These are phyloP conservation scores for Porcisia hertigi DNA, from an alignment of 208 protist species.

Conservation along the genomic window DNA sequence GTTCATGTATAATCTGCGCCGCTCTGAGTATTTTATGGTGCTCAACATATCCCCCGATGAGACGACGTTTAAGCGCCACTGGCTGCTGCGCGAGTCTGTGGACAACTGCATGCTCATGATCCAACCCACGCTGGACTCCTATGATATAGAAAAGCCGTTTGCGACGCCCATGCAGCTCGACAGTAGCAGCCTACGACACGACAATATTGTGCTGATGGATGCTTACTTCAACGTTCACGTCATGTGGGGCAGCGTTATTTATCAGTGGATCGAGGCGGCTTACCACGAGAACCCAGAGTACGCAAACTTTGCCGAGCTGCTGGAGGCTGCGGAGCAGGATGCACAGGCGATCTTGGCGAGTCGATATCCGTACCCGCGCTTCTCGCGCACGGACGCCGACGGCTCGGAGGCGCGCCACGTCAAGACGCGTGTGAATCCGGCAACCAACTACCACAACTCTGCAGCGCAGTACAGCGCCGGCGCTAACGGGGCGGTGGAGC, in stretches of 20 bases:
- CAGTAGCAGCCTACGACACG: conserved; percentile 80
- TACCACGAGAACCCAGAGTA: conserved; percentile 92
- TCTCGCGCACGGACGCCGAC: conserved; percentile 86
- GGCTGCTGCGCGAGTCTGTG: conserved; percentile 94
- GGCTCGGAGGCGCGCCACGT: conserved; percentile 85
- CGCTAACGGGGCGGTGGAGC: conserved; percentile 19
- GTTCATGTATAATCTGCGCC: conserved; percentile 99
- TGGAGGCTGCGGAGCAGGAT: conserved; percentile 71
- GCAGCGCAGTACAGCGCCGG: conserved; percentile 22
- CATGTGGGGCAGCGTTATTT: conserved; percentile 96
- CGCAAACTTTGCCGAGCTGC: conserved; percentile 72
- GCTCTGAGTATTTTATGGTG: conserved; percentile 96
- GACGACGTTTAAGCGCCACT: conserved; percentile 97
- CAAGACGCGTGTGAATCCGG: conserved; percentile 87
- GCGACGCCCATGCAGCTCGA: conserved; percentile 93
- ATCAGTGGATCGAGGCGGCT: conserved; percentile 92
- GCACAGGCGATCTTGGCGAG: conserved; percentile 49
- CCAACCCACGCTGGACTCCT: conserved; percentile 97
- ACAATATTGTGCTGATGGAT: conserved; percentile 98
- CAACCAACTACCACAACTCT: conserved; percentile 59
- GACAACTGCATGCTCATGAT: conserved; percentile 97
- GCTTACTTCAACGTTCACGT: conserved; percentile 99
- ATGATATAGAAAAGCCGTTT: conserved; percentile 87
- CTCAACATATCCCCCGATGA: conserved; percentile 98
- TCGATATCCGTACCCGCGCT: conserved; percentile 85